Base-by-base conservation (phyloP, 129 eudicot species). In the Tagetes patula region DNA sequence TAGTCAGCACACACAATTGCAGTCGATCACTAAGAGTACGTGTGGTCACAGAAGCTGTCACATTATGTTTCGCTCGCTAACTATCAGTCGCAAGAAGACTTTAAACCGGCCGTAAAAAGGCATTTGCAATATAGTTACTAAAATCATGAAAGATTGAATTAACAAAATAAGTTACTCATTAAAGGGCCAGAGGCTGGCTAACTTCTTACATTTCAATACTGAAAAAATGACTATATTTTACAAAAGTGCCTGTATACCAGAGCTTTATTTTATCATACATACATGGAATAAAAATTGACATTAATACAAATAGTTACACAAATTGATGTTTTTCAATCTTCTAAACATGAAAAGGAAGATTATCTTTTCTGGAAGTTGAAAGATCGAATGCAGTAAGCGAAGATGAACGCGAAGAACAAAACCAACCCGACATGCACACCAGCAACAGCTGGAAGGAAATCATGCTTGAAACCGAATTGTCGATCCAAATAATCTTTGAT, bases 351-450 rank as follows among this genome's bases (percentile, higher is more conserved):
- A 42, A 54, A 65, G 4, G 50, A 6, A 45, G 20, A 39, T 37
- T 38, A 83, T 75, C 87, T 75, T 67, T 72, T 71, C 54, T 79
- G 84, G 81, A 83, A 83, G 13, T 83, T 83, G 66, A 83, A 83
- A 39, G 84, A 37, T 9, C 75, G 77, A 42, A 83, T 79, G 67
- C 71, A 65, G 68, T 50, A 79, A 31, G 84, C 87, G 50, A 83
- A 83, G 67, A 75, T 65, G 75, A 65, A 65, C 0, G 78, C 81
- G 31, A 83, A 83, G 70, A 74, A 8, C 6, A 79, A 1, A 40
- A 80, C 67, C 33, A 79, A 75, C n/a, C 77, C 83, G 5, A 79
- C 54, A 45, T 65, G 76, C 37, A 79, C 73, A 6, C 67, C 77
- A 0, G 81, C 87, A 6, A 79, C 40, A 3, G 66, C 77, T 2